A percentile compares a stretch with the other conserved stretches of the same genome.
Evolutionary conservation across 1,139 yeast species (phyloP).

Genomic region (Saccharomyces pastorianus): DNA sequence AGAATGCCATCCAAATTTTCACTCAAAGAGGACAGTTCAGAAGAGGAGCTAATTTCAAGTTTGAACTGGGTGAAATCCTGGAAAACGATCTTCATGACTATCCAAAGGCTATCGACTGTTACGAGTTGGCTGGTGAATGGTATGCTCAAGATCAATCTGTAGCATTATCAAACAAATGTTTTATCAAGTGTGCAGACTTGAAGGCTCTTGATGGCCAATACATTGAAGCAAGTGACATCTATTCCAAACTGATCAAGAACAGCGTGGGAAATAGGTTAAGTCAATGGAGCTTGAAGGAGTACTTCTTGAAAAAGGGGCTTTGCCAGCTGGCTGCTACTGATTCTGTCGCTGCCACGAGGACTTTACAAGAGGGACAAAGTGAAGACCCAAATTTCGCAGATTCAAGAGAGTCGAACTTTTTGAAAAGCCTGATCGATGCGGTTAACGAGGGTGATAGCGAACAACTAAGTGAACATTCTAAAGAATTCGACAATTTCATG

Average conservation of each 20-base stretch:
- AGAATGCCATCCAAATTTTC: slow-evolving; percentile 72
- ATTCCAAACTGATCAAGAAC: slow-evolving; percentile 69
- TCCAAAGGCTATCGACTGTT: slow-evolving; percentile 63
- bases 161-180: slow-evolving; percentile 82
- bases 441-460: slow-evolving; percentile 77
- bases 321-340: slow-evolving; percentile 81
- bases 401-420: slow-evolving; percentile 69
- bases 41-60: slow-evolving; percentile 88
- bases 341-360: slow-evolving; percentile 73
- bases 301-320: slow-evolving; percentile 73
- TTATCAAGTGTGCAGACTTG: slow-evolving; percentile 82
- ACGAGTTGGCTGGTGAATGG: slow-evolving; percentile 95
- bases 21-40: slow-evolving; percentile 90
- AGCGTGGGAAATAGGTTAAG: slow-evolving; percentile 68
- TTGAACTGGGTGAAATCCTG: slow-evolving; percentile 81
- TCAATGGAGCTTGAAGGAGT: slow-evolving; percentile 89
- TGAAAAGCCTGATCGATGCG: slow-evolving; percentile 58
- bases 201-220: slow-evolving; percentile 70
- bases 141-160: slow-evolving; percentile 89
- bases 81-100: slow-evolving; percentile 65
- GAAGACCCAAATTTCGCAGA: slow-evolving; percentile 74
- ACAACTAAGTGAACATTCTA: slow-evolving; percentile 63
- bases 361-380: slow-evolving; percentile 51
- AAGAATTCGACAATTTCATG: slow-evolving; percentile 78
- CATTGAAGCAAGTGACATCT: slow-evolving; percentile 63